A percentile compares a stretch with the other conserved stretches of the same genome.
Evolutionary conservation across 192 early-diverging fungal genomes (phyloP).

Genomic region (Pilobolus umbonatus): DNA sequence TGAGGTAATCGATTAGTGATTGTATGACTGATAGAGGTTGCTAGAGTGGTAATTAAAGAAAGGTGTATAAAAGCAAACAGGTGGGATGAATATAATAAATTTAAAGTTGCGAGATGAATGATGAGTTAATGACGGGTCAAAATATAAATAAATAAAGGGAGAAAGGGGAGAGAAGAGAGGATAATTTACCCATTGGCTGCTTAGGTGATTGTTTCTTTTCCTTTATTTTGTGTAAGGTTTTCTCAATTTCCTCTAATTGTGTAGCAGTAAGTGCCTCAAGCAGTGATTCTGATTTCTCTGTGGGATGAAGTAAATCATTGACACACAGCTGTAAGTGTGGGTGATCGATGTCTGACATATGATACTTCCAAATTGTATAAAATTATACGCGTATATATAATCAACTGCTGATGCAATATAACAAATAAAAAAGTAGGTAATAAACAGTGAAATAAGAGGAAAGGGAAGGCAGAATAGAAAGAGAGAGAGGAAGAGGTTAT

Average conservation of each 20-base stretch:
- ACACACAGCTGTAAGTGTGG: conserved; percentile 14
- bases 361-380: too few species aligned
- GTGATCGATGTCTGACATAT: background rate
- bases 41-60: background rate
- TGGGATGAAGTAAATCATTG: conserved; percentile 21
- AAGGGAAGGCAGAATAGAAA: background rate
- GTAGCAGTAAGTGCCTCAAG: conserved; percentile 17
- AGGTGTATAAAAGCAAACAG: background rate
- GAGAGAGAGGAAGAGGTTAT: background rate
- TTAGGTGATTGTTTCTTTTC: conserved; percentile 19
- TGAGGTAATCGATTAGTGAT: conserved; percentile 3
- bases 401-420: background rate
- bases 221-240: conserved; percentile 20
- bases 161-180: background rate
- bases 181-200: background rate
- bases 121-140: background rate
- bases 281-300: conserved; percentile 18
- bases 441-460: background rate
- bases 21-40: background rate
- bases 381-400: too few species aligned
- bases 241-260: conserved; percentile 18
- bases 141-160: background rate
- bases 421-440: conserved; percentile 4
- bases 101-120: background rate
- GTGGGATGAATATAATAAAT: conserved; percentile 1